Evolutionary conservation across 179 eudicot genomes (phyloP), one percentile per base, ranked within the genome.

Genomic region (Corrigiola litoralis): DNA sequence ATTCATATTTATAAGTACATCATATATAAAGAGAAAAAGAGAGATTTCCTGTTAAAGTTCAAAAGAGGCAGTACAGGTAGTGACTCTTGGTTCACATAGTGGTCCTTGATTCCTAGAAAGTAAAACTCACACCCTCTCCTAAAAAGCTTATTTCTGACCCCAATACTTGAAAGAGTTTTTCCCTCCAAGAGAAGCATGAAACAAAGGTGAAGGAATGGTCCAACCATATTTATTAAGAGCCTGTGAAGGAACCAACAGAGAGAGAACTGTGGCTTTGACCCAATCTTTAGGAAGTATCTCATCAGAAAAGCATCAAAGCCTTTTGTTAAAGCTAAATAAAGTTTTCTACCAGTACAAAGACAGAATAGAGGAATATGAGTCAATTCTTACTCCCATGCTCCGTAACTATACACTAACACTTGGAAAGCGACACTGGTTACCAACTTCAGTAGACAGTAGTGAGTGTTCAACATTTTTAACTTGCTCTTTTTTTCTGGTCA

Each of bases 301-400:
- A 65, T 13, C 66, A 64, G 66, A 58, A 73, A 70, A 70, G 79
- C 70, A 75, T 65, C 71, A 61, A 70, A 31, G 36, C 46, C 75
- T 75, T 70, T 72, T 46, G 28, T 59, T 52, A 75, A 75, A 75
- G 79, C 63, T 51, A 47, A 58, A 33, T 28, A 58, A 50, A 65
- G 46, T 68, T 58, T 66, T 69, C 51, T 46, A 21, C 46, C 16
- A 7, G 9, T 34, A 48, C 12, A 49, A 50, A 31, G 41, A 44
- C 12, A 13, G 23, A 52, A 28, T 33, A 53, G 61, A 32, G 27
- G 29, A 24, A 18, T 37, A 24, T 49, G 38, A 74, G 66, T 38
- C 21, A 52, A 32, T 49, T 55, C 61, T 9, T 53, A 57, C 29
- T 0, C 11, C 32, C 23, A 24, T 51, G 52, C 18, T 34, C 45